Evolutionary conservation across 2,329 filamentous ascomycete genomes (phyloP), one percentile per base, ranked within the genome.

Genomic region (Talaromyces rugulosus): DNA sequence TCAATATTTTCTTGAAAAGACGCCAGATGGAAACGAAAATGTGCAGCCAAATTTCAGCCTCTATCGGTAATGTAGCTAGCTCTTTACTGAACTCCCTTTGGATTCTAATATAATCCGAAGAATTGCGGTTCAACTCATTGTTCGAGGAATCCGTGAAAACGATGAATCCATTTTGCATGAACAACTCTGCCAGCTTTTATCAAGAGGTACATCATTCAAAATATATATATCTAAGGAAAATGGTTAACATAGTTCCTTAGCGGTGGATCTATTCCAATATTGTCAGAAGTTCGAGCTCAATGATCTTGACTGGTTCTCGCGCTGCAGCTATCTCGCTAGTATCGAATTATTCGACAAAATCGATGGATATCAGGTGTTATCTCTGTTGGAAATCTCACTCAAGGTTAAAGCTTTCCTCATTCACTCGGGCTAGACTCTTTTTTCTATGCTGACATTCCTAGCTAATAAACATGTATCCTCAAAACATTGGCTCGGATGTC

Each of bases 381-480:
- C 47, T 14, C 9, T 62, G 11, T 52, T 62, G n/a, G 30, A 31
- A 23, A n/a, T 56, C 31, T 34, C 33, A 9, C 31, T 11, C 14
- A 42, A 56, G 40, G 61, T 62, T 18, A 52, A 51, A 5, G 11
- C n/a, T 16, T 14, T n/a, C 18, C n/a, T 33, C 28, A 12, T 56
- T 2, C 5, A 28, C 14, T 30, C 34, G 16, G 33, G 9, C 33
- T 54, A 7, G 23, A 57, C 53, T 87, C 84, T 61, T 36, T 58
- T 31, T 8, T 23, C 2, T 23, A 23, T 23, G 56, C n/a, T 40
- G 11, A 36, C 34, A 36, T 40, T 5, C 7, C 5, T 61, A 79
- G 76, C 77, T 83, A 44, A 75, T 80, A 57, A 73, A 74, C 12
- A 65, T 78, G 7, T 72, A 78, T 30, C 66, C 72, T 12, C 18